Base-by-base conservation (phyloP, 2,329 filamentous ascomycete species). In the Fusarium pseudonygamai region DNA sequence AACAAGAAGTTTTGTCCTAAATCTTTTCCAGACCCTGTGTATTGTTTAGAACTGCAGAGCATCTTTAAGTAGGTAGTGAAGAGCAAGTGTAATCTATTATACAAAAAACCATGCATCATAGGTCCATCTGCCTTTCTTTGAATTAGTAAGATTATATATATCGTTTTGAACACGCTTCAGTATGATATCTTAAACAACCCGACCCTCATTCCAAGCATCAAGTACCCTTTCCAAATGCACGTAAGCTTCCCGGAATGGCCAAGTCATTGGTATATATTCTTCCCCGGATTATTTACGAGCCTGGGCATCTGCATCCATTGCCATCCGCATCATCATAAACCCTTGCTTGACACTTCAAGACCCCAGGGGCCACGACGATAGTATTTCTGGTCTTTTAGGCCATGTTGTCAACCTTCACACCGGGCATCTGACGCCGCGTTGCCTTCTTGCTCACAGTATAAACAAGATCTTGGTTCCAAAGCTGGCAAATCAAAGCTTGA, bases 371-470 rank as follows among this genome's bases (percentile, higher is more conserved):
- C 40, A 39, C 34, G n/a, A 30, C 24, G 10, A 32, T 28, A 15
- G 40, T 34, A 40, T 26, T 42, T 16, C 10, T 34, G 28, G 58
- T 26, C 30, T 77, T 83, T 77, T 83, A 87, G 74, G 84, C 86
- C 82, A 87, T 83, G 46, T 84, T 80, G 32, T 82, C 83, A n/a
- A 80, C 81, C 47, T 81, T 82, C 57, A 84, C 70, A 7, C 85
- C 84, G 66, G 85, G 85, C 37, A 84, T 81, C 72, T 86, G 82
- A 79, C 87, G 84, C 64, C 88, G 82, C 6, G 86, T 88, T 76
- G 90, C 87, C 79, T 93, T 94, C 81, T 91, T 90, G 83, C 91
- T 93, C 77, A 94, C 92, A 1, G 90, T 88, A 81, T 94, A 94
- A 16, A 92, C 90, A 73, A 94, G 79, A 63, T 92, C 86, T 39